These are phyloP conservation scores for Pyrus betulifolia DNA, from an alignment of 306 rosid genomes.

Conservation along the genomic window DNA sequence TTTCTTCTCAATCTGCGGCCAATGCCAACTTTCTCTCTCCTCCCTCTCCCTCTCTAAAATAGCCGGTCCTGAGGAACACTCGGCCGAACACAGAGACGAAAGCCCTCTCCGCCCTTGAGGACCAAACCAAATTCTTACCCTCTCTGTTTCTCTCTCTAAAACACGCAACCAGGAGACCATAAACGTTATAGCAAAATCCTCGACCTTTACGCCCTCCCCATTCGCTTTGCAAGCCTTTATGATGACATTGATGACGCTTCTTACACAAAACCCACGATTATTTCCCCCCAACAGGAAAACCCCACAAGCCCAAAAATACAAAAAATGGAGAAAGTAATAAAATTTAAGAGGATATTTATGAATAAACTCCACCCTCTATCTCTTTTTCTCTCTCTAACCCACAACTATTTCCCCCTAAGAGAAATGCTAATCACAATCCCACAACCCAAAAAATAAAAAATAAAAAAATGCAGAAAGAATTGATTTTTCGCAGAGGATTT, in stretches of 20 bases:
- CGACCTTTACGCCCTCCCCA: conserved; percentile 22
- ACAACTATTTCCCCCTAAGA: not conserved
- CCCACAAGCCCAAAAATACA: not conserved
- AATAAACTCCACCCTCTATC: not conserved
- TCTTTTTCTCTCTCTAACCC: not conserved
- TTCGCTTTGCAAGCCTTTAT: conserved; percentile 20
- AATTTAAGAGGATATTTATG: not conserved
- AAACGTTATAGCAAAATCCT: conserved; percentile 18
- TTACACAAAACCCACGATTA: not conserved
- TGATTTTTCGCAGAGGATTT: not conserved
- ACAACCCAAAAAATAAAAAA: not conserved
- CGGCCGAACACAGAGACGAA: not conserved
- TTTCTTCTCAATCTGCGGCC: not conserved
- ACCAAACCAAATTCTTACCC: conserved; percentile 4
- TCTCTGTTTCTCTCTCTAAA: not conserved
- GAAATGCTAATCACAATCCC: too few species aligned
- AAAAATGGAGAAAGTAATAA: not conserved
- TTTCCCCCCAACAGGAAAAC: not conserved
- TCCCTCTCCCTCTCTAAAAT: conserved; percentile 4
- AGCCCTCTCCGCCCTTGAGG: not conserved
- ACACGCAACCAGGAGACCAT: conserved; percentile 24
- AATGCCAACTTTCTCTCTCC: conserved; percentile 5
- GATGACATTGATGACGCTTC: conserved; percentile 43
- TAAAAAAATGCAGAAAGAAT: not conserved
- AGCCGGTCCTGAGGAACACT: not conserved